Evolutionary conservation across 495 filamentous ascomycete species (phyloP), one percentile per base, ranked within the genome.

Genomic region (Neurospora tetrasperma): DNA sequence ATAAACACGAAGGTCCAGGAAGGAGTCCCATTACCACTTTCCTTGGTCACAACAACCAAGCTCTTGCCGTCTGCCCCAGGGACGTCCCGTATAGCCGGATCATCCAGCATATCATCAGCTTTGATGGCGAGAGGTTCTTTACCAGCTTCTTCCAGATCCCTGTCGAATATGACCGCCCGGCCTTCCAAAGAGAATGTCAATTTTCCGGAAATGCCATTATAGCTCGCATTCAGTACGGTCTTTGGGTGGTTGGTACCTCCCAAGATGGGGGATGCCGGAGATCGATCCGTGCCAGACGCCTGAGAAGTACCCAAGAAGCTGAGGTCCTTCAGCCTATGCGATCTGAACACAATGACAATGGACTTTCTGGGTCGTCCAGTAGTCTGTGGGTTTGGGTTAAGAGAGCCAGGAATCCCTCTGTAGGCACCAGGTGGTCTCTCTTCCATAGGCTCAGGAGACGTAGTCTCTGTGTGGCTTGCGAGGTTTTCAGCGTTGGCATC

Each of bases 301-400:
- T 10, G 70, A 71, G 70, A 4, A 39, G 38, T 46, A 42, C 31
- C 14, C 9, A 78, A 70, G 46, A 77, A 78, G 14, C 62, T 66
- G 20, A 68, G 73, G 69, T 76, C 62, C 59, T 80, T 83, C 27
- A 83, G 74, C 72, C 75, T 74, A 41, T 81, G 75, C 1, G 73
- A 73, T 62, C 75, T 78, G 42, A 84, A 79, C 43, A 79, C 77
- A 3, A 83, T 71, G 20, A 84, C 81, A 2, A 80, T 42, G n/a
- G 83, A 82, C 66, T 77, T 78, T 42, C 54, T 78, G 35, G 71
- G 74, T 14, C 69, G 59, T 31, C 75, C 72, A 35, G 39, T 39
- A 41, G 41, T 71, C 18, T 62, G 71, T 7, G 44, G 71, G 9
- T 41, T 62, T 9, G 78, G 78, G 41, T 78, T 71, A 8, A 78